These are phyloP conservation scores for Claviceps sp. DNA, from an alignment of 2,329 filamentous ascomycete species.

Conservation along the genomic window DNA sequence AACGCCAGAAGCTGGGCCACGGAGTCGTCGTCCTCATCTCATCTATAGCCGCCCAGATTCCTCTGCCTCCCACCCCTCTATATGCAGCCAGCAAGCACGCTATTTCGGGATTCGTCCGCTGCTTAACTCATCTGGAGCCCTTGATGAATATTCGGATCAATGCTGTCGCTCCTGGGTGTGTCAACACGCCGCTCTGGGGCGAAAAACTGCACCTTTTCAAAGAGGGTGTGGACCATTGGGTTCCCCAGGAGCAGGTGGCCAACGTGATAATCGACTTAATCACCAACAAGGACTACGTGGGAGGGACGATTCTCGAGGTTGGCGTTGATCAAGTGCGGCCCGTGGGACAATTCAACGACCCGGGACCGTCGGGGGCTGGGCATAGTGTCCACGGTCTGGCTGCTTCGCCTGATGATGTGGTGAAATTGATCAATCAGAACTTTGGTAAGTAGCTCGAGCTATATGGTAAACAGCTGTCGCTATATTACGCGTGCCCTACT, in stretches of 20 bases:
- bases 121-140: constrained; percentile 17
- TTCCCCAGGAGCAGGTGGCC: constrained; percentile 22
- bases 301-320: constrained; percentile 9
- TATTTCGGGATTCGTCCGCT: constrained; percentile 19
- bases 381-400: not conserved
- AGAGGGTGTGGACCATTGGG: constrained; percentile 16
- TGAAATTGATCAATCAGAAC: not conserved
- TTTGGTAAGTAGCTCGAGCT: constrained; percentile 2
- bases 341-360: constrained; percentile 5
- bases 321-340: constrained; percentile 3
- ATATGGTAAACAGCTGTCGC: not conserved
- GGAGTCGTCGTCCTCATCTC: constrained; percentile 14
- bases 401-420: not conserved
- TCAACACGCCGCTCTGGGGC: constrained; percentile 25
- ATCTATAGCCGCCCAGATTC: constrained; percentile 14
- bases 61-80: constrained; percentile 12
- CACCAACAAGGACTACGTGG: constrained; percentile 15
- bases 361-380: constrained; percentile 3
- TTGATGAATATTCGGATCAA: constrained; percentile 17
- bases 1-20: constrained; percentile 8
- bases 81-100: constrained; percentile 18
- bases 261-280: constrained; percentile 22
- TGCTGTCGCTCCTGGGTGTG: constrained; percentile 23
- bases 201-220: constrained; percentile 21
- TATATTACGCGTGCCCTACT: not conserved